A percentile compares a stretch with the other conserved stretches of the same genome.
phyloP scores from a whole-genome alignment of 352 stramenopile genomes.

The Globisporangium rhizosaccharum region DNA sequence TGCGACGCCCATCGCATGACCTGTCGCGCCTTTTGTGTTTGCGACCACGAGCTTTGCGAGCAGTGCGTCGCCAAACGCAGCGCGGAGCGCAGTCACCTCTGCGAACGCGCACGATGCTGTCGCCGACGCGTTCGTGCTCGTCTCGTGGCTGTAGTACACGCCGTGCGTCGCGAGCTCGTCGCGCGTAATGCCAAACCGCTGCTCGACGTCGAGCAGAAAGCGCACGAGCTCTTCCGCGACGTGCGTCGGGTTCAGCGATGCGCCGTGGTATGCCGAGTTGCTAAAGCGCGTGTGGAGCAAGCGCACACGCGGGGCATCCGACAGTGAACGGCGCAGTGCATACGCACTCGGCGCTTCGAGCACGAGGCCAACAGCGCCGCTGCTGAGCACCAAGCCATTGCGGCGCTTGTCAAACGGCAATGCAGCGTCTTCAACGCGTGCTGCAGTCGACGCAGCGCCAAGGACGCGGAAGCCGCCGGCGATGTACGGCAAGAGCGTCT shows the following conservation, averaged over 20 bases:
- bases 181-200: constrained; percentile 89
- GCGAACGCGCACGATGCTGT: constrained; percentile 93
- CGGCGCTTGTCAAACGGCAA: constrained; percentile 91
- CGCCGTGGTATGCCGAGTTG: constrained; percentile 96
- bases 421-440: constrained; percentile 70
- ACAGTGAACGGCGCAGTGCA: not conserved
- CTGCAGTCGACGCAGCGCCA: constrained; percentile 87
- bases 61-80: constrained; percentile 65
- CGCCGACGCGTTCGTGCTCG: constrained; percentile 92
- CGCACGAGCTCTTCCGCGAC: constrained; percentile 89
- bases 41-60: constrained; percentile 76
- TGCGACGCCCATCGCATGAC: constrained; percentile 94
- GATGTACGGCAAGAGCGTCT: constrained; percentile 91
- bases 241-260: constrained; percentile 91
- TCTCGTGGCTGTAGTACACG: constrained; percentile 98
- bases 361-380: constrained; percentile 83
- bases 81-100: constrained; percentile 73
- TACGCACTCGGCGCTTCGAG: constrained; percentile 51
- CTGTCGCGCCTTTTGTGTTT: constrained; percentile 94
- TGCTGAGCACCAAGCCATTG: constrained; percentile 93
- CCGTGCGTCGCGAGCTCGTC: constrained; percentile 88
- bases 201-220: constrained; percentile 88
- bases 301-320: constrained; percentile 33
- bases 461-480: constrained; percentile 93
- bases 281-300: constrained; percentile 92